These are phyloP conservation scores for Monosporascus sp. DNA, from an alignment of 2,329 filamentous ascomycete species.

Conservation along the genomic window DNA sequence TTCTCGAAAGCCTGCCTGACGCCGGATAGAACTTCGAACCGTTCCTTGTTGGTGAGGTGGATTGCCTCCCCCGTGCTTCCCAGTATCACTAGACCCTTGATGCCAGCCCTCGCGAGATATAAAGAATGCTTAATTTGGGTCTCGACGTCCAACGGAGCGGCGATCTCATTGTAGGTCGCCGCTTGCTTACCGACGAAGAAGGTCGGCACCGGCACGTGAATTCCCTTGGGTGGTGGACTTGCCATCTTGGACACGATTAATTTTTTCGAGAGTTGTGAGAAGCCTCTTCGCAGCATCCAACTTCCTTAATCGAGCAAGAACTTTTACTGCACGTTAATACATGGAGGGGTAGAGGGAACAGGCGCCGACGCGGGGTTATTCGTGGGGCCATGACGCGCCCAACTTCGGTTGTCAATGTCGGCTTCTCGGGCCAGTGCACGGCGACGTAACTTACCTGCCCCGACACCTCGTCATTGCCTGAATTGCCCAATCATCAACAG, in stretches of 20 bases:
- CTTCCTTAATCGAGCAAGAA: too few relatives aligned
- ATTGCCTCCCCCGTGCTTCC: slow-evolving; percentile 61
- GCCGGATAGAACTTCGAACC: slow-evolving; percentile 46
- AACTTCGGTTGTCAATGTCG: neutral
- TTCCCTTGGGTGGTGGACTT: slow-evolving; percentile 36
- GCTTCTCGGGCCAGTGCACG: neutral
- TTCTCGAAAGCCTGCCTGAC: slow-evolving; percentile 49
- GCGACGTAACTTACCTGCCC: neutral
- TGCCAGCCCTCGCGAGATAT: slow-evolving; percentile 53
- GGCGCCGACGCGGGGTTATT: neutral
- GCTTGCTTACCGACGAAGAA: slow-evolving; percentile 45
- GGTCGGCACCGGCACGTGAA: slow-evolving; percentile 55
- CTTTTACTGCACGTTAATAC: too few relatives aligned
- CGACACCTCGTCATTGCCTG: too few relatives aligned
- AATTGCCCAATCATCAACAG: too few relatives aligned
- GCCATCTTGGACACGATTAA: slow-evolving; percentile 8
- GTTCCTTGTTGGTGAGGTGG: slow-evolving; percentile 51
- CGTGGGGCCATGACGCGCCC: neutral
- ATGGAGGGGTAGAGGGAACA: too few relatives aligned
- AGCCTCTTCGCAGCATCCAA: too few relatives aligned
- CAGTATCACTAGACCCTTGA: slow-evolving; percentile 55
- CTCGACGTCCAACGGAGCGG: slow-evolving; percentile 49
- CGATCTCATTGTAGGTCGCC: slow-evolving; percentile 35
- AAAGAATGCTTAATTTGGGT: slow-evolving; percentile 54
- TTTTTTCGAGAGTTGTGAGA: neutral